Percentiles rank a stretch among this genome's conserved stretches.
These are phyloP conservation scores for Mrakiaceae sp. DNA, from an alignment of 1,284 basidiomycete species.

Conservation along the genomic window DNA sequence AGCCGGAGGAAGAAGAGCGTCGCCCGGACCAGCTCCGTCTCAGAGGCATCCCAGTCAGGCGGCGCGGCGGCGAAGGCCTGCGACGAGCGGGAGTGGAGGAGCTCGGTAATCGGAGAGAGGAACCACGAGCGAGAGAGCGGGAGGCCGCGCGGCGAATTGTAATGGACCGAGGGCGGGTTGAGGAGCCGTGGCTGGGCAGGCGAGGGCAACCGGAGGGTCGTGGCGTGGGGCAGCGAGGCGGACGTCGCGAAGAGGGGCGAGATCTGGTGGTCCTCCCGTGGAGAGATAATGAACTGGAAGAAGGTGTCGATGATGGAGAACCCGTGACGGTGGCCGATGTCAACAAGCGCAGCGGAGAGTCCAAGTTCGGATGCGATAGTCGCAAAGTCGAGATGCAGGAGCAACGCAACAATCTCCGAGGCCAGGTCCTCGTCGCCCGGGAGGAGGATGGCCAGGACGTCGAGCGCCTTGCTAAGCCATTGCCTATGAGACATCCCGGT, in stretches of 20 bases:
- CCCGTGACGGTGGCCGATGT: slow-evolving; percentile 26
- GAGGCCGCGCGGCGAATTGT: slow-evolving; percentile 38
- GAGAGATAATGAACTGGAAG: slow-evolving; percentile 33
- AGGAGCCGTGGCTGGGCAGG: background rate
- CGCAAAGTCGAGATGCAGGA: slow-evolving; percentile 26
- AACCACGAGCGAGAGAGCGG: slow-evolving; percentile 64
- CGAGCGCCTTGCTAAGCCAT: slow-evolving; percentile 20
- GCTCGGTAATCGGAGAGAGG: slow-evolving; percentile 60
- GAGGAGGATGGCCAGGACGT: slow-evolving; percentile 21
- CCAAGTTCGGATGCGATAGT: slow-evolving; percentile 10
- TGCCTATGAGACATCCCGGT: background rate
- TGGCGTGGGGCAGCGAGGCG: slow-evolving; percentile 34
- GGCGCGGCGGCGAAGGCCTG: slow-evolving; percentile 58
- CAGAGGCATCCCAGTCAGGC: slow-evolving; percentile 62
- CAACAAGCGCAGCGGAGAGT: slow-evolving; percentile 2
- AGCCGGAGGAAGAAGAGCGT: slow-evolving; percentile 48
- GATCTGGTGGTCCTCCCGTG: slow-evolving; percentile 27
- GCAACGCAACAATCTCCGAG: slow-evolving; percentile 29
- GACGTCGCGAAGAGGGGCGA: slow-evolving; percentile 29
- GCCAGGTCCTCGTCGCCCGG: slow-evolving; percentile 34
- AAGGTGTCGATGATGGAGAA: slow-evolving; percentile 35
- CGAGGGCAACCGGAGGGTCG: slow-evolving; percentile 36
- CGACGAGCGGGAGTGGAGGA: slow-evolving; percentile 67
- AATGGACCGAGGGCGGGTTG: background rate
- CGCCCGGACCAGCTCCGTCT: slow-evolving; percentile 63